Percentiles rank a stretch among this genome's conserved stretches.
Conservation (phyloP, 2,329 filamentous ascomycete species). For the Trichoderma sp. region DNA sequence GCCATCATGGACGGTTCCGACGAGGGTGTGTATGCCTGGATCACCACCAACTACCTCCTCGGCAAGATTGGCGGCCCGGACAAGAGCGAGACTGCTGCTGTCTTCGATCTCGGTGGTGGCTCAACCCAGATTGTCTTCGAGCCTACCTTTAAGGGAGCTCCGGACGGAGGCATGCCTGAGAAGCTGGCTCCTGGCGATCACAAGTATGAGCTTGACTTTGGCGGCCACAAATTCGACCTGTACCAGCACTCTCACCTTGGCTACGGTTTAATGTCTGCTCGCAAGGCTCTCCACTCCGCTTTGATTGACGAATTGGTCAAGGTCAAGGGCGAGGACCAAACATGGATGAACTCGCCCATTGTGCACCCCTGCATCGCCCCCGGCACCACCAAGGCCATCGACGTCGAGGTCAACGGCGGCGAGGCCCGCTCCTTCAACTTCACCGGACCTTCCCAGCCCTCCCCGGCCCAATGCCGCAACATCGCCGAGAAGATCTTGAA, state of each 20-base stretch:
- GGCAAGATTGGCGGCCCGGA: constrained; percentile 96
- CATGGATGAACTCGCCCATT: constrained; percentile 70
- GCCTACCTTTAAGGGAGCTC: constrained; percentile 78
- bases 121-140: constrained; percentile 99
- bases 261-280: constrained; percentile 93
- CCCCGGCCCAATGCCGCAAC: constrained; percentile 83
- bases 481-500: constrained; percentile 86
- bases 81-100: constrained; percentile 83
- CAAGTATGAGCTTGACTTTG: constrained; percentile 90
- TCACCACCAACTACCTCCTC: constrained; percentile 96
- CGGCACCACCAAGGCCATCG: constrained; percentile 71
- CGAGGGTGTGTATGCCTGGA: constrained; percentile 98
- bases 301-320: constrained; percentile 71
- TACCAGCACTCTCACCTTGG: constrained; percentile 99
- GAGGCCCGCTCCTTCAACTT: constrained; percentile 72
- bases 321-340: constrained; percentile 55
- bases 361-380: constrained; percentile 84
- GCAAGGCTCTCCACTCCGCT: constrained; percentile 76
- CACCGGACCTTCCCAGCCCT: constrained; percentile 73
- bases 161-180: constrained; percentile 77
- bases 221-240: constrained; percentile 83
- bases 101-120: constrained; percentile 94
- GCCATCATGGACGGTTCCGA: constrained; percentile 97
- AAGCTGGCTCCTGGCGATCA: constrained; percentile 87
- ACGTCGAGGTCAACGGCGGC: constrained; percentile 60